Evolutionary conservation across 805 yeast genomes (phyloP).

Genomic region (Ogataea minuta): DNA sequence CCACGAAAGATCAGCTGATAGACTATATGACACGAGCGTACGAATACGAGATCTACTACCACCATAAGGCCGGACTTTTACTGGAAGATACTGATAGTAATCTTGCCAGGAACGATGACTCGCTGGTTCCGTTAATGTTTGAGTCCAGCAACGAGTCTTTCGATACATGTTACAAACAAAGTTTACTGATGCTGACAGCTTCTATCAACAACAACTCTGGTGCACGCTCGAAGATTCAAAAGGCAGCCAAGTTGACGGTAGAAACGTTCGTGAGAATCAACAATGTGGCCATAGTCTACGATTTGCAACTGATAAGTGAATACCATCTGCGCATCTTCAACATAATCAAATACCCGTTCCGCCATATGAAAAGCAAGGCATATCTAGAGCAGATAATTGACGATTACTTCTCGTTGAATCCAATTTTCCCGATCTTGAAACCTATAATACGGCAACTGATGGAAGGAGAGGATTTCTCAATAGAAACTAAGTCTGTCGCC

Average conservation of each 20-base stretch:
- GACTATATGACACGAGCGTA: slow-evolving; percentile 10
- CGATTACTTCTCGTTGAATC: slow-evolving; percentile 24
- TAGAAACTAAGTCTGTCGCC: neutral
- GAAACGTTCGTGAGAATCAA: slow-evolving; percentile 17
- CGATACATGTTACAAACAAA: slow-evolving; percentile 20
- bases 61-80: slow-evolving; percentile 17
- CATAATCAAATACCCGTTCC: slow-evolving; percentile 19
- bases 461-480: slow-evolving; percentile 1
- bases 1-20: slow-evolving; percentile 12
- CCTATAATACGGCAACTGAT: slow-evolving; percentile 20
- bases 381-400: slow-evolving; percentile 16
- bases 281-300: slow-evolving; percentile 18
- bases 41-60: slow-evolving; percentile 21
- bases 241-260: slow-evolving; percentile 20
- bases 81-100: slow-evolving; percentile 21
- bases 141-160: slow-evolving; percentile 22
- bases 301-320: slow-evolving; percentile 19
- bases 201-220: slow-evolving; percentile 8
- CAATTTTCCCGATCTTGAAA: slow-evolving; percentile 28
- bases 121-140: slow-evolving; percentile 17
- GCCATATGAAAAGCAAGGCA: slow-evolving; percentile 2
- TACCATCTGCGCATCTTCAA: slow-evolving; percentile 23
- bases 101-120: slow-evolving; percentile 8
- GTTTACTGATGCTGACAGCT: slow-evolving; percentile 20
- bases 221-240: slow-evolving; percentile 9